Evolutionary conservation across 306 rosid species (phyloP).

Genomic region (Betula pendula): DNA sequence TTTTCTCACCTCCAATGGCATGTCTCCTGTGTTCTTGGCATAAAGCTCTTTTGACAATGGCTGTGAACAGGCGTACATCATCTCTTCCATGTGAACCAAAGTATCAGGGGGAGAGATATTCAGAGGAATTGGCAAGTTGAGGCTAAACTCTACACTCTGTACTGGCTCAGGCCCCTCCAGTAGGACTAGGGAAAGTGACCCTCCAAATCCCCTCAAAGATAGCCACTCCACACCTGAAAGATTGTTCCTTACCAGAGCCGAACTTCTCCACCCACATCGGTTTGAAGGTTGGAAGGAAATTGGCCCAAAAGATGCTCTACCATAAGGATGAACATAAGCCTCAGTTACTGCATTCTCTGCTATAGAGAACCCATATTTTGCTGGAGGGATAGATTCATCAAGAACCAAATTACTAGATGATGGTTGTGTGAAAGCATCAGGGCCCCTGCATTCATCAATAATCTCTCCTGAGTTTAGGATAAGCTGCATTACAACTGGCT

Average conservation of each 20-base stretch:
- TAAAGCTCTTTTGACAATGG: conserved; percentile 62
- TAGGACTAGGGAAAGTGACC: conserved; percentile 66
- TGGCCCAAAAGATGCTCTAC: conserved; percentile 72
- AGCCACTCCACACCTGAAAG: conserved; percentile 92
- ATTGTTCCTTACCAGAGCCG: conserved; percentile 88
- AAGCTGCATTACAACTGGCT: conserved; percentile 86
- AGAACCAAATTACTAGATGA: conserved; percentile 63
- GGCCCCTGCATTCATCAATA: conserved; percentile 58
- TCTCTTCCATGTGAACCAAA: conserved; percentile 48
- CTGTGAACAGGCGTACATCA: conserved; percentile 55
- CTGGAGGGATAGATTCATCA: conserved; percentile 53
- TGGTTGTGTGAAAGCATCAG: conserved; percentile 57
- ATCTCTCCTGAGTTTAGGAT: conserved; percentile 80
- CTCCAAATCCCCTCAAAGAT: conserved; percentile 76
- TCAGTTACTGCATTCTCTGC: conserved; percentile 73
- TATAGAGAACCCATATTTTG: conserved; percentile 77
- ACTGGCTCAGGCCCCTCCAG: conserved; percentile 63
- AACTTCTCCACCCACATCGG: conserved; percentile 83
- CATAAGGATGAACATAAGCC: conserved; percentile 75
- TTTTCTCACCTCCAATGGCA: conserved; percentile 68
- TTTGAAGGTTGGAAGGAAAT: conserved; percentile 71
- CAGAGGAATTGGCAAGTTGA: conserved; percentile 50
- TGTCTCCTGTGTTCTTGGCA: conserved; percentile 84
- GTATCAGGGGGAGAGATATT: conserved; percentile 61
- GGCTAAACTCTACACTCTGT: conserved; percentile 59